phyloP scores from a whole-genome alignment of 1,139 yeast species.

The Suhomyces yuchorum region DNA sequence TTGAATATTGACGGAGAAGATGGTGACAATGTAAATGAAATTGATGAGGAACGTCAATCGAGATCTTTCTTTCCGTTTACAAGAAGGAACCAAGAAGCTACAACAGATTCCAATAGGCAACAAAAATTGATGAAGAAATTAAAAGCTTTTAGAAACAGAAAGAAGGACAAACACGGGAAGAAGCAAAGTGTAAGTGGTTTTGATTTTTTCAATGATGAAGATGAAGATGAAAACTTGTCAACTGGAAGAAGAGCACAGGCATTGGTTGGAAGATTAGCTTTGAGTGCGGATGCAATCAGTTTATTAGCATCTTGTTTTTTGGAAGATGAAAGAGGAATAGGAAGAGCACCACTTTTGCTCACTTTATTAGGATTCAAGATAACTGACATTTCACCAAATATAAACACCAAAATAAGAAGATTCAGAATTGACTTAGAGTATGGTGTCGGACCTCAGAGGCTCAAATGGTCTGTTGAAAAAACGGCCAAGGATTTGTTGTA shows the following conservation, averaged over 20 bases:
- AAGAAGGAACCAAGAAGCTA: constrained; percentile 9
- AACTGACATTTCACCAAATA: constrained; percentile 49
- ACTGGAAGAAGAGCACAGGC: constrained; percentile 60
- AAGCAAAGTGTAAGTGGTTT: constrained; percentile 23
- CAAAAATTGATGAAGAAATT: constrained; percentile 26
- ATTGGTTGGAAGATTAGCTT: constrained; percentile 60
- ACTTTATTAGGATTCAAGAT: constrained; percentile 71
- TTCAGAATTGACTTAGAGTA: constrained; percentile 78
- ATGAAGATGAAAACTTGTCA: constrained; percentile 29
- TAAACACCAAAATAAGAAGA: constrained; percentile 50
- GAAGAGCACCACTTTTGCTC: constrained; percentile 79
- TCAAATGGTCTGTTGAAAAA: constrained; percentile 79
- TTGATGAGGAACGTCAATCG: constrained; percentile 4
- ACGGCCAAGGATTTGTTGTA: constrained; percentile 69
- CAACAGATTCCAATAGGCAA: constrained; percentile 19
- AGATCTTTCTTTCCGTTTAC: constrained; percentile 5
- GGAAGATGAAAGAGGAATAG: constrained; percentile 74
- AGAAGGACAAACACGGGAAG: constrained; percentile 24
- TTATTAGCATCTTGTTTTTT: constrained; percentile 74
- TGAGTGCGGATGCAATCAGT: constrained; percentile 82
- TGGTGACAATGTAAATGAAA: constrained; percentile 12
- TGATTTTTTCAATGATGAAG: constrained; percentile 23
- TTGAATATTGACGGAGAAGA: constrained; percentile 2
- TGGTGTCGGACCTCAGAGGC: constrained; percentile 79
- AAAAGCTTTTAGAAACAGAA: constrained; percentile 32